These are phyloP conservation scores for Podospora anserina DNA, from an alignment of 495 filamentous ascomycete genomes.

Conservation along the genomic window DNA sequence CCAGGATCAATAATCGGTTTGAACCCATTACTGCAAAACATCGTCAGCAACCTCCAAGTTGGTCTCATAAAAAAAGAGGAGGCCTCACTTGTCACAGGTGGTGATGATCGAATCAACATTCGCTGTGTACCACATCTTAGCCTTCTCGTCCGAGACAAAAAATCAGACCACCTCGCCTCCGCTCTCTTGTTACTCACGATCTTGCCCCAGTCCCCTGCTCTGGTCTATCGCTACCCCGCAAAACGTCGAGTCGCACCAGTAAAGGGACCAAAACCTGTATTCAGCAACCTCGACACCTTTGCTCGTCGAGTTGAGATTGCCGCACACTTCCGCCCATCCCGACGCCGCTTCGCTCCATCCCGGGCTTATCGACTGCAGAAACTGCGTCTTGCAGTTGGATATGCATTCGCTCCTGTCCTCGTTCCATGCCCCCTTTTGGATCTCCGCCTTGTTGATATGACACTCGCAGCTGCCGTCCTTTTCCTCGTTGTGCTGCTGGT, in stretches of 20 bases:
- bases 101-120: slow-evolving; percentile 48
- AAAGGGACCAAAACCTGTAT: slow-evolving; percentile 38
- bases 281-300: not conserved
- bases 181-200: slow-evolving; percentile 40
- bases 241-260: slow-evolving; percentile 45
- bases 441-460: slow-evolving; percentile 24
- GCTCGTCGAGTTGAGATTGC: slow-evolving; percentile 17
- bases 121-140: slow-evolving; percentile 33
- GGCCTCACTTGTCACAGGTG: slow-evolving; percentile 45
- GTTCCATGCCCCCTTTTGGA: slow-evolving; percentile 2
- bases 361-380: slow-evolving; percentile 17
- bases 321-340: slow-evolving; percentile 23
- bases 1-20: slow-evolving; percentile 39
- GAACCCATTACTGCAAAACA: slow-evolving; percentile 24
- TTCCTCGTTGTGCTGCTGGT: not conserved
- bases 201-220: slow-evolving; percentile 32
- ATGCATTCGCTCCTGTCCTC: slow-evolving; percentile 23
- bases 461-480: slow-evolving; percentile 22
- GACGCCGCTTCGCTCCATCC: slow-evolving; percentile 18
- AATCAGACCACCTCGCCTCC: not conserved
- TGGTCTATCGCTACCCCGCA: slow-evolving; percentile 42
- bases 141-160: slow-evolving; percentile 15
- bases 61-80: slow-evolving; percentile 7
- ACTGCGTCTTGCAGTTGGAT: slow-evolving; percentile 26
- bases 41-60: not conserved